Evolutionary conservation across 768 basidiomycete species (phyloP), one percentile per base, ranked within the genome.

Genomic region (Cystobasidiopsis lactophilus): DNA sequence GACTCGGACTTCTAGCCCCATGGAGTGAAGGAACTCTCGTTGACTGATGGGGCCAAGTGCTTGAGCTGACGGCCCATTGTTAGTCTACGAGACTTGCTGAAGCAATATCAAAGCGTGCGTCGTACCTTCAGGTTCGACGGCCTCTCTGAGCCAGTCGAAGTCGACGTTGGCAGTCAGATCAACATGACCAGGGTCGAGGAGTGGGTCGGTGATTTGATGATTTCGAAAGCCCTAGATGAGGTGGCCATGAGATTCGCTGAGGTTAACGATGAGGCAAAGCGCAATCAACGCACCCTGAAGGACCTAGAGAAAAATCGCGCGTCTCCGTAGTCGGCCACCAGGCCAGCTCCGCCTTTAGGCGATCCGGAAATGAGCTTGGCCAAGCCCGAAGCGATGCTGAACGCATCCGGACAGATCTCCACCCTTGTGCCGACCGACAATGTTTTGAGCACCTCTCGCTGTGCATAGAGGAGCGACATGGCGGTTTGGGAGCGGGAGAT

Each of bases 141-240:
- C 78, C 67, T 93, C 85, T 62, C 74, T 73, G 43, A 96, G 71
- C 64, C 82, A 84, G 0, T 78, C 75, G 67, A 96, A 96, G 67
- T 98, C 89, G 45, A 98, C 91, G 62, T 96, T 93, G n/a, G 82
- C 79, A 0, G 93, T 98, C 44, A 96, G 68, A 66, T 98, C 93
- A 39, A 82, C 80, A 39, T 82, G 73, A 18, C 93, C 93, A 0
- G 89, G 88, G 10, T 72, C 69, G 50, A 80, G 72, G 62, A 96
- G 91, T 3, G 83, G 71, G 64, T 89, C 80, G 1, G 83, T 80
- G 14, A 85, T 76, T 53, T 78, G 73, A 63, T 96, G 93, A 21
- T 77, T 71, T 65, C 79, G 80, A 73, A 98, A 95, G 0, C 82
- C 93, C 89, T 95, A 44, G 19, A 19, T 27, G 3, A 26, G 13